Percentiles rank a stretch among this genome's conserved stretches.
phyloP scores from a whole-genome alignment of 148 eudicot genomes.

The Dianthus caryophyllus region DNA sequence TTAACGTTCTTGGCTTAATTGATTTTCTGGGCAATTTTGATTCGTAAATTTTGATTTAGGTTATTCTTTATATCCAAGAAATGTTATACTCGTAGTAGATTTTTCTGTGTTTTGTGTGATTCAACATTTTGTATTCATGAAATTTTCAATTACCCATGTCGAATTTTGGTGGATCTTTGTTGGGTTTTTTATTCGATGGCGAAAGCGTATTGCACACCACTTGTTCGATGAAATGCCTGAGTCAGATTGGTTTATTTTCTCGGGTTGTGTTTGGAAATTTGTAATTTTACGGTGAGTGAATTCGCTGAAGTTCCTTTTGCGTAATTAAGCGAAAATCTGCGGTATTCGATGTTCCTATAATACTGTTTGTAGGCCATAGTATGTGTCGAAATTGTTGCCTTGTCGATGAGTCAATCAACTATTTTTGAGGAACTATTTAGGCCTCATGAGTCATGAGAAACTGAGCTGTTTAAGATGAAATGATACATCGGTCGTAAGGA shows the following conservation, averaged over 20 bases:
- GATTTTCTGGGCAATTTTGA: too few species aligned
- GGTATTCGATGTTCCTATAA: background rate
- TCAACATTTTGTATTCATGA: background rate
- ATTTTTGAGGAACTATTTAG: background rate
- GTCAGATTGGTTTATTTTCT: background rate
- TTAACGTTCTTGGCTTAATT: too few species aligned
- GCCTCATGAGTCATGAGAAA: too few species aligned
- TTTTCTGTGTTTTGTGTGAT: background rate
- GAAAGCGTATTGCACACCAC: slow-evolving; percentile 4
- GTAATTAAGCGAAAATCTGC: background rate
- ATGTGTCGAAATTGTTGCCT: background rate
- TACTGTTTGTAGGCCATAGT: background rate
- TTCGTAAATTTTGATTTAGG: too few species aligned
- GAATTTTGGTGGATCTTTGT: background rate
- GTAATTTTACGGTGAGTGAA: too few species aligned
- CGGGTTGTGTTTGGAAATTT: background rate
- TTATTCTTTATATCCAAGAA: background rate
- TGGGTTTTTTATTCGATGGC: background rate
- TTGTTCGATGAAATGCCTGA: slow-evolving; percentile 18
- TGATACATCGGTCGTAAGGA: background rate
- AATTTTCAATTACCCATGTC: too few species aligned
- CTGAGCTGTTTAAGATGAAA: background rate
- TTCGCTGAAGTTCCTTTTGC: background rate
- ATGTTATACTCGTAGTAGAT: background rate
- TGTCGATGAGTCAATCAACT: background rate